These are phyloP conservation scores for Naganishia friedmannii DNA, from an alignment of 768 basidiomycete genomes.

Conservation along the genomic window DNA sequence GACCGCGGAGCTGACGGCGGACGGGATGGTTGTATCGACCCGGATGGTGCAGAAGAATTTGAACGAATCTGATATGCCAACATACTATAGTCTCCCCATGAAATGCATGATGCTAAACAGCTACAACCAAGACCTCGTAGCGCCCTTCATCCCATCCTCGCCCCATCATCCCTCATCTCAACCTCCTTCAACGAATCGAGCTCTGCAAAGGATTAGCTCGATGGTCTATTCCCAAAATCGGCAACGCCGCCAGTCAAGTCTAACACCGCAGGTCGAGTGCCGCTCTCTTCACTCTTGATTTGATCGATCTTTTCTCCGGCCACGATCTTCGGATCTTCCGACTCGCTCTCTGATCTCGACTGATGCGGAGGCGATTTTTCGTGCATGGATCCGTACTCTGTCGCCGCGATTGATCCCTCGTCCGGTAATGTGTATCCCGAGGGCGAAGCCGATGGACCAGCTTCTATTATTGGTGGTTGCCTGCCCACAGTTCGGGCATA, in stretches of 20 bases:
- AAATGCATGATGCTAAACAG: no score
- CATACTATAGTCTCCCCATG: no score
- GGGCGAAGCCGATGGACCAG: conserved; percentile 22
- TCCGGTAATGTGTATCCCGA: conserved; percentile 34
- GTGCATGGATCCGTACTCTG: conserved; percentile 38
- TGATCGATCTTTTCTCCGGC: not conserved
- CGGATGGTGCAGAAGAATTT: no score
- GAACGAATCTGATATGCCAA: no score
- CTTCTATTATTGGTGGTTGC: conserved; percentile 35
- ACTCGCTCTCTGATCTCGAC: not conserved
- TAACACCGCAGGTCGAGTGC: not conserved
- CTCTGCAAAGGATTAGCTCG: not conserved
- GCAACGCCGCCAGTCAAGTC: not conserved
- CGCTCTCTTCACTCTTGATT: not conserved
- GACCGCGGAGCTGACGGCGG: no score
- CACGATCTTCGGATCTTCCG: not conserved
- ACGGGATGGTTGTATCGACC: no score
- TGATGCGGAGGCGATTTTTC: conserved; percentile 29
- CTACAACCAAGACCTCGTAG: no score
- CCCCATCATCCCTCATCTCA: no score
- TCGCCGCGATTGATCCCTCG: conserved; percentile 50
- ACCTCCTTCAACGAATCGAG: no score
- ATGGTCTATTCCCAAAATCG: not conserved
- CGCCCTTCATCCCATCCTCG: no score
- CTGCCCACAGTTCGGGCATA: conserved; percentile 39